A percentile compares a stretch with the other conserved stretches of the same genome.
phyloP scores from a whole-genome alignment of 2,329 filamentous ascomycete species.

The Coniochaeta sp. region DNA sequence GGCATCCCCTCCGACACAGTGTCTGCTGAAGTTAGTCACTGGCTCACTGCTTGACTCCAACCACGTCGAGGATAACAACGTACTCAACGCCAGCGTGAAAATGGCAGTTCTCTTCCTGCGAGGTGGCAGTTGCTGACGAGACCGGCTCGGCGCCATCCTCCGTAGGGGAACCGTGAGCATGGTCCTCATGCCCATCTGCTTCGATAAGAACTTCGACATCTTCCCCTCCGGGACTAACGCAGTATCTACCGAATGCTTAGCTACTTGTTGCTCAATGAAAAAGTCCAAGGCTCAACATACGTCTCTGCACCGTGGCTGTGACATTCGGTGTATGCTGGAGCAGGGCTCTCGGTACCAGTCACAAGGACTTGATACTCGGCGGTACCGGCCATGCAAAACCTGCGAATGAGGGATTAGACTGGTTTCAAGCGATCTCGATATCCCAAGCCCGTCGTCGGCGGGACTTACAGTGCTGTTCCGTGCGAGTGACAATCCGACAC shows the following conservation, averaged over 20 bases:
- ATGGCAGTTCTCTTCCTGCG: conserved; percentile 50
- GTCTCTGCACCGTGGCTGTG: conserved; percentile 52
- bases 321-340: conserved; percentile 57
- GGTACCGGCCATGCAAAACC: conserved; percentile 36
- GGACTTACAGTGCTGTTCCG: conserved; percentile 28
- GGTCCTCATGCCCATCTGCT: no score
- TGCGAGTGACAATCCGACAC: conserved; percentile 36
- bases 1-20: conserved; percentile 48
- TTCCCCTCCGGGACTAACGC: conserved; percentile 49
- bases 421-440: no score
- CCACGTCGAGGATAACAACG: conserved; percentile 23
- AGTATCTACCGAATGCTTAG: conserved; percentile 40
- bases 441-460: no score
- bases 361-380: conserved; percentile 36
- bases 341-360: conserved; percentile 45
- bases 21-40: conserved; percentile 23
- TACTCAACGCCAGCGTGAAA: conserved; percentile 72
- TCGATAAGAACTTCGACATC: conserved; percentile 49
- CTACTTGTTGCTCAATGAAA: not conserved
- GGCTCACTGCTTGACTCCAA: no score
- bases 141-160: not conserved
- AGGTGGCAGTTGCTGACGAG: not conserved
- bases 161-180: conserved; percentile 2
- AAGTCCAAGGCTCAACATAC: conserved; percentile 32
- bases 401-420: conserved; percentile 15